These are phyloP conservation scores for Thraustochytrium aureum DNA, from an alignment of 352 stramenopile species.

Conservation along the genomic window DNA sequence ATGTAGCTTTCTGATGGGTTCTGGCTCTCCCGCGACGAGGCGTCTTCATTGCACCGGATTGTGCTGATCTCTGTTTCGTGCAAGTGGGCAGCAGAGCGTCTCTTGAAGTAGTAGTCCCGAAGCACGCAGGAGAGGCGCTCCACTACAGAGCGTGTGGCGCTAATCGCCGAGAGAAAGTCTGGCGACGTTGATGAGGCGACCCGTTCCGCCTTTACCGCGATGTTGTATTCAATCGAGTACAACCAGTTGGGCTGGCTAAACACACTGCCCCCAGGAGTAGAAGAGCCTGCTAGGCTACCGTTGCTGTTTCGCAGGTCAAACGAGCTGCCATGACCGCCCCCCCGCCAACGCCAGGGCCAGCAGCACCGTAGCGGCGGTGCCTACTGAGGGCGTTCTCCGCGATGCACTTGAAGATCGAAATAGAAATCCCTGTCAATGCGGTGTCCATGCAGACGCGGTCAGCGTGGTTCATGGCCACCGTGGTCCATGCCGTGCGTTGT, in stretches of 20 bases:
- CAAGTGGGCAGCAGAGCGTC: neutral
- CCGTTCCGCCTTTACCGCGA: no score
- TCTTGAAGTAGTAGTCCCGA: conserved; percentile 8
- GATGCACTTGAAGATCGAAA: neutral
- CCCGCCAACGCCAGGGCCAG: no score
- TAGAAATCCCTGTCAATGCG: neutral
- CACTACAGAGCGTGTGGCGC: neutral
- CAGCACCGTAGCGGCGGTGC: no score
- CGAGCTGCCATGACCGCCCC: no score
- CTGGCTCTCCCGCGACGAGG: neutral
- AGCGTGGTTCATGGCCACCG: neutral
- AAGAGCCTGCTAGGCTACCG: no score
- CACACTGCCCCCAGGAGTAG: no score
- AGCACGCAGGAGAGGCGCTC: neutral
- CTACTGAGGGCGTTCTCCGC: no score
- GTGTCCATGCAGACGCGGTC: neutral
- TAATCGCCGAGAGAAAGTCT: conserved; percentile 25
- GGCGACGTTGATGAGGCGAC: conserved; percentile 8
- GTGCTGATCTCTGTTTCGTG: conserved; percentile 40
- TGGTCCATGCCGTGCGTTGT: neutral
- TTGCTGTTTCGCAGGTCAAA: no score
- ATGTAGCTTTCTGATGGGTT: conserved; percentile 35
- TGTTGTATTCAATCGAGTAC: no score
- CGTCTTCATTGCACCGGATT: conserved; percentile 38
- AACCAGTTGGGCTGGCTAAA: no score